These are phyloP conservation scores for Nemania bipapillata DNA, from an alignment of 2,329 filamentous ascomycete species.

Conservation along the genomic window DNA sequence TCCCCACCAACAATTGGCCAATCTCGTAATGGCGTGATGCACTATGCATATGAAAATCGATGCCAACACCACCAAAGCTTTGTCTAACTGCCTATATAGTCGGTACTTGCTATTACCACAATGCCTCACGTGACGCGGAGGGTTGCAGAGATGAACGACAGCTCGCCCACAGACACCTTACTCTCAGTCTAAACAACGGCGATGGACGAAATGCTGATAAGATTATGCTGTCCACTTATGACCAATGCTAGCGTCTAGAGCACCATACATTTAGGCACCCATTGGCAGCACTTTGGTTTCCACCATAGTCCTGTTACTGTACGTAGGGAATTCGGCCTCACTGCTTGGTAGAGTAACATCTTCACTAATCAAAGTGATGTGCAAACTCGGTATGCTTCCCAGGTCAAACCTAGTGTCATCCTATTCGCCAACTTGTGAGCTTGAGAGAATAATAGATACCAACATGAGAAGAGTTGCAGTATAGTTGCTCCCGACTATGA, in stretches of 20 bases:
- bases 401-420: slow-evolving; percentile 30
- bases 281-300: not conserved
- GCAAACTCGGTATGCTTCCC: slow-evolving; percentile 32
- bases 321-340: slow-evolving; percentile 38
- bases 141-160: not conserved
- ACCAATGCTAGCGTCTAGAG: not conserved
- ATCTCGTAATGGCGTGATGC: not conserved
- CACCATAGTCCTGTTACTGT: slow-evolving; percentile 57
- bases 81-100: not conserved
- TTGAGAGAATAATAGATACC: not conserved
- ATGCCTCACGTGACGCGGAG: not conserved
- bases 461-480: not conserved
- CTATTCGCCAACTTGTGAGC: slow-evolving; percentile 30
- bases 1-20: not conserved
- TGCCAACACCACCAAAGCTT: not conserved
- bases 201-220: not conserved
- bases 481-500: not conserved
- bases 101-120: not conserved
- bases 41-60: not conserved
- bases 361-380: slow-evolving; percentile 35
- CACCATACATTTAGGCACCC: not conserved
- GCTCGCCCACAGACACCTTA: not conserved
- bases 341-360: slow-evolving; percentile 33
- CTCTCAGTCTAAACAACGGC: not conserved
- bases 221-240: slow-evolving; percentile 3